Evolutionary conservation across 2,329 filamentous ascomycete genomes (phyloP).

Genomic region (Pseudofabraea citricarpa): DNA sequence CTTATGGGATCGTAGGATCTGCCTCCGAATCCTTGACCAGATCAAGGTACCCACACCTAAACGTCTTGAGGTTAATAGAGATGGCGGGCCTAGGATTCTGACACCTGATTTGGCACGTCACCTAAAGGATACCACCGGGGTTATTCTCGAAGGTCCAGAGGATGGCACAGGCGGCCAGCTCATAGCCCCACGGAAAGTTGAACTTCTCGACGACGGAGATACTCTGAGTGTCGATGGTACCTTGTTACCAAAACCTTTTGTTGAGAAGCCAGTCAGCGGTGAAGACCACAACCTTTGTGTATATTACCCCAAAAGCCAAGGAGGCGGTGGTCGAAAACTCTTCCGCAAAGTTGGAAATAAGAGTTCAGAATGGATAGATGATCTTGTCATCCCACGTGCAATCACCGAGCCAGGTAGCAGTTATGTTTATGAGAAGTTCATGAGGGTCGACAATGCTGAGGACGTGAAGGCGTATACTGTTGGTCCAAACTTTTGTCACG

Average conservation of each 20-base stretch:
- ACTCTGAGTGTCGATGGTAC: conserved; percentile 82
- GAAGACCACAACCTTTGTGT: conserved; percentile 99
- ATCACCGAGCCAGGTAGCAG: conserved; percentile 77
- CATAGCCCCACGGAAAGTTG: conserved; percentile 58
- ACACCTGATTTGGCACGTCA: conserved; percentile 77
- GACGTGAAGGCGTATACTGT: conserved; percentile 99
- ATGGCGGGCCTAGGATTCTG: conserved; percentile 78
- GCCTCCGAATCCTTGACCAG: conserved; percentile 80
- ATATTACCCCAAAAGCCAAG: conserved; percentile 83
- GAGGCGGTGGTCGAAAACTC: conserved; percentile 83
- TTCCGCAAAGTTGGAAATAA: conserved; percentile 99
- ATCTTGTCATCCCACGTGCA: conserved; percentile 70
- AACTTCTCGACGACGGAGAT: conserved; percentile 86
- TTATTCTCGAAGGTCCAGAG: conserved; percentile 66
- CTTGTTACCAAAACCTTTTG: conserved; percentile 84
- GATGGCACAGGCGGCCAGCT: conserved; percentile 56
- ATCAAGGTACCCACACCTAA: conserved; percentile 86
- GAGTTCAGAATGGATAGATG: conserved; percentile 87
- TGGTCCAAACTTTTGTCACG: conserved; percentile 87
- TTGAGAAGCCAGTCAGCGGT: conserved; percentile 96
- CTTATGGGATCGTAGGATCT: conserved; percentile 90
- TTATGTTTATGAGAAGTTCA: conserved; percentile 96
- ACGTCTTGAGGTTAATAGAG: conserved; percentile 84
- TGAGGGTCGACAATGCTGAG: conserved; percentile 93
- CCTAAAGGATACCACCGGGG: conserved; percentile 74